phyloP scores from a whole-genome alignment of 768 basidiomycete genomes.

The Pholiota conissans region DNA sequence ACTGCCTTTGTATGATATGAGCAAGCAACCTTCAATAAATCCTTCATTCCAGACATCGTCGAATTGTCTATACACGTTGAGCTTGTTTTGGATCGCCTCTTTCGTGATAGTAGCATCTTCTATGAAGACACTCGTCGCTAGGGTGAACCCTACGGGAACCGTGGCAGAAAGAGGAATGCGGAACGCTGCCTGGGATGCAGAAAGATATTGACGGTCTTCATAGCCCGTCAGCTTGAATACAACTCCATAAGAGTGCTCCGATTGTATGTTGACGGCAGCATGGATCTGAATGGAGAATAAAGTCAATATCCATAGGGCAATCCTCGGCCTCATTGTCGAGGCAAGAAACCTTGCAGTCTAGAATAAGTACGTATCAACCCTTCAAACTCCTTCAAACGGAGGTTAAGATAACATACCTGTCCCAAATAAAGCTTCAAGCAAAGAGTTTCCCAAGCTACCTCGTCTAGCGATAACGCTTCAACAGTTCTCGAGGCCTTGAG shows the following conservation, averaged over 20 bases:
- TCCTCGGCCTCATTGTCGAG: not conserved
- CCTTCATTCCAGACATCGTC: slow-evolving; percentile 35
- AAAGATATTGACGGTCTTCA: slow-evolving; percentile 18
- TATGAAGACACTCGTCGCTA: slow-evolving; percentile 27
- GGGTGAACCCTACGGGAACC: slow-evolving; percentile 8
- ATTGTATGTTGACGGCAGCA: slow-evolving; percentile 6
- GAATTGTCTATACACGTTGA: slow-evolving; percentile 19
- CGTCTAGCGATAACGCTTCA: not conserved
- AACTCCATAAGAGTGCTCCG: slow-evolving; percentile 7
- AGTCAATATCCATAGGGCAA: not conserved
- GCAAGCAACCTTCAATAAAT: slow-evolving; percentile 25
- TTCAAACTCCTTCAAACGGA: too few relatives aligned
- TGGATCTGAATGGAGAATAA: not conserved
- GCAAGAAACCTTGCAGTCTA: not conserved
- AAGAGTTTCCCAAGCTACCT: not conserved
- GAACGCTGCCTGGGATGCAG: slow-evolving; percentile 16
- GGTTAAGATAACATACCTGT: not conserved
- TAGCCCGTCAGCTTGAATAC: slow-evolving; percentile 12
- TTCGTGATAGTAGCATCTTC: slow-evolving; percentile 25
- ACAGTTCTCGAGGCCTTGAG: not conserved
- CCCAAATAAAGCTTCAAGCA: not conserved
- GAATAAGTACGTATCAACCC: too few relatives aligned
- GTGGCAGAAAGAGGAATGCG: not conserved
- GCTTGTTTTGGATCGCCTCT: slow-evolving; percentile 25
- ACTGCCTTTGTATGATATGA: slow-evolving; percentile 29